Evolutionary conservation across 352 stramenopile genomes (phyloP).

Genomic region (Halophytophthora batemanensis): DNA sequence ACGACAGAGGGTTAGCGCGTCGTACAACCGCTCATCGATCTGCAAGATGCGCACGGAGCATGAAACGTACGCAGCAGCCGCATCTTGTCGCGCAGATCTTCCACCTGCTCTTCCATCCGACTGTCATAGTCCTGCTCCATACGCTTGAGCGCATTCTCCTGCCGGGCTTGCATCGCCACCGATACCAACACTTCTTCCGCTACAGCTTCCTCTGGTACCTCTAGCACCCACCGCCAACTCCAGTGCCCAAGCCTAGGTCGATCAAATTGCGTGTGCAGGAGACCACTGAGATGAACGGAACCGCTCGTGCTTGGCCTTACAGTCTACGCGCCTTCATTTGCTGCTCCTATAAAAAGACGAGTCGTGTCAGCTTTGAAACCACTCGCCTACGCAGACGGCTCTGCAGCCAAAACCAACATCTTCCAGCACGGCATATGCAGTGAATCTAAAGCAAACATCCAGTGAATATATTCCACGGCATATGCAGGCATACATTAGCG

Average conservation of each 20-base stretch:
- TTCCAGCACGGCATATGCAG: neutral
- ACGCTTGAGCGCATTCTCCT: constrained; percentile 68
- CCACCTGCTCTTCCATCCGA: constrained; percentile 82
- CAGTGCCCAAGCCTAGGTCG: too few species aligned
- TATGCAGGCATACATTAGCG: neutral
- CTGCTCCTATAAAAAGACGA: neutral
- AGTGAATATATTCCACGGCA: constrained; percentile 4
- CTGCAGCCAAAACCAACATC: too few species aligned
- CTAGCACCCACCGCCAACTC: too few species aligned
- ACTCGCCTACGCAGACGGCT: too few species aligned
- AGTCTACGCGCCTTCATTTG: neutral
- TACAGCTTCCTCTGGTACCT: too few species aligned
- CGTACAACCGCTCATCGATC: too few species aligned
- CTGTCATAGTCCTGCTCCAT: constrained; percentile 82
- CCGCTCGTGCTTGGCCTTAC: too few species aligned
- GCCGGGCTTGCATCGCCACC: constrained; percentile 50
- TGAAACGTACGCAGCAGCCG: constrained; percentile 63
- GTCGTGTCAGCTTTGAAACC: too few species aligned
- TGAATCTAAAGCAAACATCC: neutral
- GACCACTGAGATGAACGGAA: too few species aligned
- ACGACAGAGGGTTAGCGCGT: constrained; percentile 6
- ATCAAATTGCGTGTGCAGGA: too few species aligned
- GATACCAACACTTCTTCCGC: too few species aligned
- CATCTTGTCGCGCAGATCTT: constrained; percentile 84
- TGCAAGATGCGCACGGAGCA: constrained; percentile 1